These are phyloP conservation scores for Claviceps purpurea DNA, from an alignment of 2,329 filamentous ascomycete species.

Conservation along the genomic window DNA sequence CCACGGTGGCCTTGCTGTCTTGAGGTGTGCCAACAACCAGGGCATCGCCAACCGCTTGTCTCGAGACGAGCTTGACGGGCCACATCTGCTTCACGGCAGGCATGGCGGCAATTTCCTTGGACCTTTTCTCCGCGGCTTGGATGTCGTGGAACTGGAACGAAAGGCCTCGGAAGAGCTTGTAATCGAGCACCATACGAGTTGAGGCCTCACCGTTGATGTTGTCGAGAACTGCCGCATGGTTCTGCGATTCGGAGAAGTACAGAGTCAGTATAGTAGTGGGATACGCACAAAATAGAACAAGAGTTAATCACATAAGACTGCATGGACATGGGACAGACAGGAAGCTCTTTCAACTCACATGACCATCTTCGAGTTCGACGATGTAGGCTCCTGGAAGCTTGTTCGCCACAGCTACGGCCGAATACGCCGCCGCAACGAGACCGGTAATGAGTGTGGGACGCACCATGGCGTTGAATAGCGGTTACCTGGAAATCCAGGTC, in stretches of 20 bases:
- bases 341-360: conserved; percentile 20
- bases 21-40: conserved; percentile 22
- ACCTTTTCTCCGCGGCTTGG: conserved; percentile 28
- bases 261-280: too few relatives aligned
- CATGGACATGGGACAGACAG: neutral
- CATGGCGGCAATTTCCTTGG: conserved; percentile 25
- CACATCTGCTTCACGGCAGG: conserved; percentile 35
- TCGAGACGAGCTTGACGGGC: conserved; percentile 28
- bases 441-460: conserved; percentile 6
- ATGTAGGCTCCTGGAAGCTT: conserved; percentile 36
- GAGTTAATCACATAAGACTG: neutral
- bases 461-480: conserved; percentile 3
- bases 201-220: conserved; percentile 15
- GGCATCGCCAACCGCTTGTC: conserved; percentile 30
- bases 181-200: conserved; percentile 33
- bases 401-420: conserved; percentile 17
- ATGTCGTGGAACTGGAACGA: conserved; percentile 38
- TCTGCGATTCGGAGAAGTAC: neutral
- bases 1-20: conserved; percentile 3
- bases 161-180: conserved; percentile 38
- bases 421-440: conserved; percentile 12
- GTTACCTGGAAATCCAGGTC: neutral
- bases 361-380: conserved; percentile 37
- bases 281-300: too few relatives aligned
- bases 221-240: conserved; percentile 1